Percentiles rank a stretch among this genome's conserved stretches.
phyloP scores from a whole-genome alignment of 148 eudicot species.

The Silene uniflora region DNA sequence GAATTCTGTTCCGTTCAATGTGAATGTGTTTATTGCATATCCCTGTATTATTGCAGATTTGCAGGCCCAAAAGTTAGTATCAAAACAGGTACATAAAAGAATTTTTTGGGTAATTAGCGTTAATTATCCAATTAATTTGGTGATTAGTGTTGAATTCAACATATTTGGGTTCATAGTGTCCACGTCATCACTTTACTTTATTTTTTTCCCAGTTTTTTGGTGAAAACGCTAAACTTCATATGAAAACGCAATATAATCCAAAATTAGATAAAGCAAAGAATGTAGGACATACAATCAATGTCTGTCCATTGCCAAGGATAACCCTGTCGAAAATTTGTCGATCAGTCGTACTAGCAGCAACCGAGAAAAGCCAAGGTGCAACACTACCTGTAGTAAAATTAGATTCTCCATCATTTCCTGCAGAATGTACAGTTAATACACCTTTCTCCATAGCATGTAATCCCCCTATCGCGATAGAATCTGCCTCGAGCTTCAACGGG shows the following conservation, averaged over 20 bases:
- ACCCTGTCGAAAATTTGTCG: conserved; percentile 21
- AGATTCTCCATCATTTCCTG: conserved; percentile 22
- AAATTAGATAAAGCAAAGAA: not conserved
- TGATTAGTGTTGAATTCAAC: too few species aligned
- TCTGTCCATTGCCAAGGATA: conserved; percentile 31
- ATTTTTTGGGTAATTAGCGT: too few species aligned
- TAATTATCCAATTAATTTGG: too few species aligned
- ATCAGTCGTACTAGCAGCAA: conserved; percentile 37
- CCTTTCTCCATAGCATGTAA: conserved; percentile 44
- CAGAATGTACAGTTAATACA: conserved; percentile 34
- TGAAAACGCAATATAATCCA: not conserved
- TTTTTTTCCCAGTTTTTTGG: too few species aligned
- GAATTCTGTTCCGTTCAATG: conserved; percentile 21
- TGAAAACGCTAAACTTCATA: too few species aligned
- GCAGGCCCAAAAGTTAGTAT: not conserved
- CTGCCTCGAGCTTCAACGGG: not conserved
- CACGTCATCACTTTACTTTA: too few species aligned
- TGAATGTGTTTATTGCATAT: conserved; percentile 28
- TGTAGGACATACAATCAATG: conserved; percentile 24
- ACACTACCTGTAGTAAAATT: conserved; percentile 12
- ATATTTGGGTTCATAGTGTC: too few species aligned
- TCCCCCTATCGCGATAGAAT: conserved; percentile 32
- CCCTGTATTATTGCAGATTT: too few species aligned
- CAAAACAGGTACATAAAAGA: not conserved
- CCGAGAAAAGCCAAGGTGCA: conserved; percentile 49